These are phyloP conservation scores for Fusarium cyanostomum DNA, from an alignment of 2,329 filamentous ascomycete species.

Conservation along the genomic window DNA sequence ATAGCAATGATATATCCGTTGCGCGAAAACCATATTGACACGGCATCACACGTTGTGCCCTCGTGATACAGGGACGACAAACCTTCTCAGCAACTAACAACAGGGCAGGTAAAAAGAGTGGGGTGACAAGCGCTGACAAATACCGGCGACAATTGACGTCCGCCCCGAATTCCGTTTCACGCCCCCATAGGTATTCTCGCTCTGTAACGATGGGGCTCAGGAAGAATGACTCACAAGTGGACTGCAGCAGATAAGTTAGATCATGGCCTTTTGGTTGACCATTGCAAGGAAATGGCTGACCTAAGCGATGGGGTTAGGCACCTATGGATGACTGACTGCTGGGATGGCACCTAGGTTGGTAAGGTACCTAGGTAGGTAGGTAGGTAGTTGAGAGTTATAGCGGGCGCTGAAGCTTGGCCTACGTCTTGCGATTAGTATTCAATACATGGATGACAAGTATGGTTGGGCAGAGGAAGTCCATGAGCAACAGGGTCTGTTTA, in stretches of 20 bases:
- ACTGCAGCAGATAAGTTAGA: neutral
- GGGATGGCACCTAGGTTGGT: too few species aligned
- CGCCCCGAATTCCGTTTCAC: slow-evolving; percentile 34
- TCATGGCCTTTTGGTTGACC: neutral
- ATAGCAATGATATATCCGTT: slow-evolving; percentile 10
- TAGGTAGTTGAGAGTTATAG: too few species aligned
- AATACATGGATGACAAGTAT: neutral
- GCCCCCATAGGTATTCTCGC: neutral
- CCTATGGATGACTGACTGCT: neutral
- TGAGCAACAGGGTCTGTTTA: too few species aligned
- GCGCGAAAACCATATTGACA: neutral
- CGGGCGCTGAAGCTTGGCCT: too few species aligned
- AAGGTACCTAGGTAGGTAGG: too few species aligned
- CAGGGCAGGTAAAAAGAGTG: slow-evolving; percentile 6
- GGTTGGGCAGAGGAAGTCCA: neutral
- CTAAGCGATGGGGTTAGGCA: neutral
- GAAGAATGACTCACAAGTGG: slow-evolving; percentile 31
- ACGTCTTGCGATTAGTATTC: neutral
- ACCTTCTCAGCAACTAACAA: too few species aligned
- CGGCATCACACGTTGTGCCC: neutral
- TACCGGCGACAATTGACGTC: slow-evolving; percentile 29
- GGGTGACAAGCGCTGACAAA: slow-evolving; percentile 40
- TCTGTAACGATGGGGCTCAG: neutral
- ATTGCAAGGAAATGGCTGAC: neutral
- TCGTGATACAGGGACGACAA: neutral